A percentile compares a stretch with the other conserved stretches of the same genome.
Evolutionary conservation across 352 stramenopile genomes (phyloP).

Genomic region (Phytopythium vexans): DNA sequence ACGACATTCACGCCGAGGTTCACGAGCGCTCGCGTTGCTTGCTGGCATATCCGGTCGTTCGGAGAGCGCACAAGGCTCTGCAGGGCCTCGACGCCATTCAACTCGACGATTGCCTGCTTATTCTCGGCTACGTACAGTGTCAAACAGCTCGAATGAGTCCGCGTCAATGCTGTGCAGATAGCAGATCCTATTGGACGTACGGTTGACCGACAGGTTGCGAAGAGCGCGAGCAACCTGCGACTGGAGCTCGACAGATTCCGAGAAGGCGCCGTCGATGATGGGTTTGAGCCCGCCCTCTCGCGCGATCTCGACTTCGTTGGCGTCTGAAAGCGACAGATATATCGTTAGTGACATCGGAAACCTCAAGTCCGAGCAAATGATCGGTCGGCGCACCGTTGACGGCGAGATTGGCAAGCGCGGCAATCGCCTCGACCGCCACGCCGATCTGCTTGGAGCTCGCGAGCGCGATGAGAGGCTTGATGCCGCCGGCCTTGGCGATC

Average conservation of each 20-base stretch:
- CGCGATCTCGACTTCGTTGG: conserved; percentile 91
- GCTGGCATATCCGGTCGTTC: conserved; percentile 88
- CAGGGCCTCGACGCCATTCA: conserved; percentile 79
- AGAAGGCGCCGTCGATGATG: conserved; percentile 85
- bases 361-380: neutral
- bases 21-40: conserved; percentile 82
- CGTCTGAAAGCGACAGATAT: conserved; percentile 43
- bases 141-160: conserved; percentile 2
- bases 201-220: conserved; percentile 92
- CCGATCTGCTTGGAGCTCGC: conserved; percentile 80
- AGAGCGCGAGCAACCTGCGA: conserved; percentile 89
- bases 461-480: conserved; percentile 83
- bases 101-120: conserved; percentile 85
- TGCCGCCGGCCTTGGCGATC: conserved; percentile 89
- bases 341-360: neutral
- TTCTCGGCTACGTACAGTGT: conserved; percentile 62
- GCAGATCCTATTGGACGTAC: conserved; percentile 32
- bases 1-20: conserved; percentile 87
- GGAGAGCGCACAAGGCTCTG: conserved; percentile 72
- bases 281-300: conserved; percentile 84
- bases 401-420: conserved; percentile 92
- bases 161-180: conserved; percentile 1
- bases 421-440: conserved; percentile 90
- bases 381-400: conserved; percentile 83
- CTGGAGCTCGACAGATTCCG: conserved; percentile 82